These are phyloP conservation scores for Musa schizocarpa DNA, from an alignment of 176 grass and related monocot species.

Conservation along the genomic window DNA sequence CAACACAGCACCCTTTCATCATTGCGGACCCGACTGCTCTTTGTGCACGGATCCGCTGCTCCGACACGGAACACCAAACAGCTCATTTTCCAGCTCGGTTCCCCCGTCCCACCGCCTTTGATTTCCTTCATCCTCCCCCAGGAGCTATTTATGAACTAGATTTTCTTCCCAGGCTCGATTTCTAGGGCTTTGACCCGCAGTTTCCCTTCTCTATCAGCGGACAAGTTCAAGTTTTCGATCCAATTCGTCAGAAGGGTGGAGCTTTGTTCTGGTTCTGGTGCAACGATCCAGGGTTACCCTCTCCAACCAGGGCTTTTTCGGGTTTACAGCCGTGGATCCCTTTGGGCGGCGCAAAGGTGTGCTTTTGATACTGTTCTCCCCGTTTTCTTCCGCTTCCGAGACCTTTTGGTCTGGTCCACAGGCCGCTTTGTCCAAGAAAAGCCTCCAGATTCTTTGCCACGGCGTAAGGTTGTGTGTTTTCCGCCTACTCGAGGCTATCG, in stretches of 20 bases:
- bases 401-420: neutral
- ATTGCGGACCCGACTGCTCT: neutral
- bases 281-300: neutral
- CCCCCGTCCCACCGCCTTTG: neutral
- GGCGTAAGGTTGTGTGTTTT: neutral
- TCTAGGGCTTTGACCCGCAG: conserved; percentile 1
- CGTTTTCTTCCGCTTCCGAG: neutral
- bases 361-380: neutral
- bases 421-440: neutral
- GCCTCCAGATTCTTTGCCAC: neutral
- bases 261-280: neutral
- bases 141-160: neutral
- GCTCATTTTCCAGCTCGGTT: neutral
- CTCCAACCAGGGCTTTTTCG: neutral
- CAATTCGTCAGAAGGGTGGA: neutral
- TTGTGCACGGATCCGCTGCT: neutral
- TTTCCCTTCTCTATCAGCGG: neutral
- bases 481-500: neutral
- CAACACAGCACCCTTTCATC: neutral
- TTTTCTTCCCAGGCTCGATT: neutral
- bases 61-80: neutral
- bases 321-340: neutral
- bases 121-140: neutral
- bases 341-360: neutral
- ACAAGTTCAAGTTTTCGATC: neutral